Evolutionary conservation across 1,284 basidiomycete genomes (phyloP), one percentile per base, ranked within the genome.

Genomic region (Marasmius sp.): DNA sequence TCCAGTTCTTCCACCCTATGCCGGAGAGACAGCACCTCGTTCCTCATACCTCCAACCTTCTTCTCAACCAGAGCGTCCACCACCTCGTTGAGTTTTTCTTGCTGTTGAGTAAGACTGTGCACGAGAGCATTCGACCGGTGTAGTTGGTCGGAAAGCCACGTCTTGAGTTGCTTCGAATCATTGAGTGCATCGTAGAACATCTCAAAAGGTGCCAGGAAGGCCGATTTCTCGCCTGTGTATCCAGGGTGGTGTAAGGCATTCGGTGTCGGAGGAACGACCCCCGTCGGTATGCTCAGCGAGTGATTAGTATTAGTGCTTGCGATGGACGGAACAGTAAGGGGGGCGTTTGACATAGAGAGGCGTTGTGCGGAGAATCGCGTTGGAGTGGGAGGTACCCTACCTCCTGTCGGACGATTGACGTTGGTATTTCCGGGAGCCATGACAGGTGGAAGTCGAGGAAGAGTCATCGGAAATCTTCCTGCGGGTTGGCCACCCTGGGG

Each of bases 131-230:
- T 83, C 37, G 85, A 84, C 69, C 82, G 84, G 68, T 85, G 83
- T 43, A 92, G 71, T 73, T 92, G 90, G 59, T 91, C 89, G 20
- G 79, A 78, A 6, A 93, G 79, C 87, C 89, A 92, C 47, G 71
- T 70, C 75, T 91, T 91, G 61, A 92, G 81, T 69, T 89, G 85
- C 69, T 84, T 86, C 48, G 88, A 85, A 70, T 92, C 89, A 62
- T 86, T 84, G 41, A 94, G 80, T 1, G 90, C 86, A 63, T 91
- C 88, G 68, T 92, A 93, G 73, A 93, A 92, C 61, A 81, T 71
- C 69, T 89, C 89, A 65, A 93, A 94, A 1, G 89, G 89, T 0
- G 87, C 84, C 56, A 93, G 75, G 71, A 94, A 93, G 18, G 88
- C 85, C 0, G 83, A 78, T 69, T 88, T 89, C 67, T 89, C 87